phyloP scores from a whole-genome alignment of 2,329 filamentous ascomycete species.

The Diplocarpon rosae region DNA sequence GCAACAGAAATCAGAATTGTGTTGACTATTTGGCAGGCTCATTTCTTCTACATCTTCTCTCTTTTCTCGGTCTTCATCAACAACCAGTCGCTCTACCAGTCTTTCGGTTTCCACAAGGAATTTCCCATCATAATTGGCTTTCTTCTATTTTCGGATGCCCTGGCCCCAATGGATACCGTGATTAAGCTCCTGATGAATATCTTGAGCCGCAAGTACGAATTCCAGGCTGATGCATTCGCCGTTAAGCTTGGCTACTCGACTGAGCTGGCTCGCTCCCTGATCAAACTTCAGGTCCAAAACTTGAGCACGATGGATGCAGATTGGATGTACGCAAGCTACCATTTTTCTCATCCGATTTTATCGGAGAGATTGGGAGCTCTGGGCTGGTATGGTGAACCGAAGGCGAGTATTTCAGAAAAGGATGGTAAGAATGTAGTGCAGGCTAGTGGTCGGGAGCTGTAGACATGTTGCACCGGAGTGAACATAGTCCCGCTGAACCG shows the following conservation, averaged over 20 bases:
- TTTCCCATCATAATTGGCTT: constrained; percentile 95
- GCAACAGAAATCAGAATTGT: neutral
- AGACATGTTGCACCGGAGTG: constrained; percentile 24
- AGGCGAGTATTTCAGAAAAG: constrained; percentile 36
- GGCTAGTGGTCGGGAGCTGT: constrained; percentile 68
- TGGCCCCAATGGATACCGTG: constrained; percentile 87
- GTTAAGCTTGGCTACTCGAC: constrained; percentile 70
- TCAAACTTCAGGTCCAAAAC: constrained; percentile 98
- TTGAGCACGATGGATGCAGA: constrained; percentile 98
- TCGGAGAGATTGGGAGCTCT: constrained; percentile 87
- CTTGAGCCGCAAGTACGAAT: constrained; percentile 88
- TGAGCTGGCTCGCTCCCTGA: constrained; percentile 76
- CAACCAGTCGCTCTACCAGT: constrained; percentile 80
- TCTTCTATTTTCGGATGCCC: constrained; percentile 92
- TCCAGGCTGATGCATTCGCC: constrained; percentile 89
- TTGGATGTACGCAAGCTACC: constrained; percentile 96
- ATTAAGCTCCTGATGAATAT: constrained; percentile 95
- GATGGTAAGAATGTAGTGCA: constrained; percentile 53
- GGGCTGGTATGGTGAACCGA: constrained; percentile 65
- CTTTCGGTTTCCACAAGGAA: constrained; percentile 77
- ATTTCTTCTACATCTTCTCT: constrained; percentile 93
- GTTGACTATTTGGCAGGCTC: constrained; percentile 46
- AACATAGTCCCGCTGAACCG: neutral
- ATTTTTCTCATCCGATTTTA: constrained; percentile 95
- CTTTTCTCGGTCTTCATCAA: constrained; percentile 97